Evolutionary conservation across 805 yeast species (phyloP), one percentile per base, ranked within the genome.

Genomic region (Metschnikowia reukaufii): DNA sequence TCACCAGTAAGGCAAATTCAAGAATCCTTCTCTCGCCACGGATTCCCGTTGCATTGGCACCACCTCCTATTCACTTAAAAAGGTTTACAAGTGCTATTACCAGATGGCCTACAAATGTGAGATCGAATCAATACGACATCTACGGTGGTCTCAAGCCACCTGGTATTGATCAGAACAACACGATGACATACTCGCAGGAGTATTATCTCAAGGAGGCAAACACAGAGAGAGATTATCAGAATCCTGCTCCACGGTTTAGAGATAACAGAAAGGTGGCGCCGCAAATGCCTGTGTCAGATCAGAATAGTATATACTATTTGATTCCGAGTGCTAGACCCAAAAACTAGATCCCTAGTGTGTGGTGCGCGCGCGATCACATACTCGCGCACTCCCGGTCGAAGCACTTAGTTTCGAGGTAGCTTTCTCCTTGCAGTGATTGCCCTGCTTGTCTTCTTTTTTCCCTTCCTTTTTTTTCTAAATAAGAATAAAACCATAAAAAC

Each of bases 31-130:
- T 51, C 31, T 49, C 57, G 9, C 51, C 54, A 1, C 46, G 52
- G 1, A 47, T 49, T 20, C 59, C 59, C 2, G 54, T 55, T 49
- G 76, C 73, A 36, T 71, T 86, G 47, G 95, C 96, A 0, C 95
- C 95, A 7, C 92, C 95, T 4, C 95, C 95, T 2, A 82, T 87
- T 31, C 83, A 83, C 58, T 73, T 84, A 27, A 51, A 49, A 38
- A 47, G 54, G 19, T 50, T 49, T 27, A 34, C 53, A 7, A 49
- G 35, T 25, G 33, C 49, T 2, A 39, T 42, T 31, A 32, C 41
- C 7, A 46, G 53, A 15, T 51, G 57, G 52, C 45, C 50, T 2
- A 33, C 39, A 13, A 39, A 32, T 20, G 29, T 13, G n/a, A 33
- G 53, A 21, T 46, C 46, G 21, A 39, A 23, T 8, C 50, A 48